Evolutionary conservation across 805 yeast genomes (phyloP).

Genomic region (Starmerella ratchasimensis): DNA sequence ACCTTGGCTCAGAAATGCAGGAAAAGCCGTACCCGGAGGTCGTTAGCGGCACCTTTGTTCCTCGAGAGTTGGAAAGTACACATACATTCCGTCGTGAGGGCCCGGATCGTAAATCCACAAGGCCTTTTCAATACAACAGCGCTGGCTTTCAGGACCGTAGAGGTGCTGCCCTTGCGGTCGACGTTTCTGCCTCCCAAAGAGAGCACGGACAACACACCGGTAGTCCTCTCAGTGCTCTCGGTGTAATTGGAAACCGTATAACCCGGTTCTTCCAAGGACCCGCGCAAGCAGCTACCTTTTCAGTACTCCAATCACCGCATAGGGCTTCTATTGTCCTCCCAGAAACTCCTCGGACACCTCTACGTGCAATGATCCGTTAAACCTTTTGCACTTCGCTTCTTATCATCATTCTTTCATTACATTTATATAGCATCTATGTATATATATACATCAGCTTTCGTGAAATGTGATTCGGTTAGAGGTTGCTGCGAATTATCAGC

Average conservation of each 20-base stretch:
- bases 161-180: no score
- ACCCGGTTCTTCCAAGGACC: slow-evolving; percentile 8
- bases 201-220: background rate
- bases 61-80: no score
- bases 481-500: background rate
- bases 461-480: no score
- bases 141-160: no score
- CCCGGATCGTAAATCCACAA: no score
- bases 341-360: slow-evolving; percentile 15
- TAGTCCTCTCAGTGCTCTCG: background rate
- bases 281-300: background rate
- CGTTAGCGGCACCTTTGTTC: no score
- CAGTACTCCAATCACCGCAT: background rate
- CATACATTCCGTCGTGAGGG: no score
- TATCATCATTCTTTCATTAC: background rate
- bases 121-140: no score
- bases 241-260: background rate
- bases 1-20: no score
- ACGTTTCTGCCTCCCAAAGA: no score
- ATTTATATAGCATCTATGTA: background rate
- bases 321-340: slow-evolving; percentile 9
- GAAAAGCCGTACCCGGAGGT: no score
- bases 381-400: background rate
- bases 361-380: slow-evolving; percentile 3
- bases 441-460: no score